A percentile compares a stretch with the other conserved stretches of the same genome.
phyloP scores from a whole-genome alignment of 139 green algal genomes.

The Yamagishiella unicocca region DNA sequence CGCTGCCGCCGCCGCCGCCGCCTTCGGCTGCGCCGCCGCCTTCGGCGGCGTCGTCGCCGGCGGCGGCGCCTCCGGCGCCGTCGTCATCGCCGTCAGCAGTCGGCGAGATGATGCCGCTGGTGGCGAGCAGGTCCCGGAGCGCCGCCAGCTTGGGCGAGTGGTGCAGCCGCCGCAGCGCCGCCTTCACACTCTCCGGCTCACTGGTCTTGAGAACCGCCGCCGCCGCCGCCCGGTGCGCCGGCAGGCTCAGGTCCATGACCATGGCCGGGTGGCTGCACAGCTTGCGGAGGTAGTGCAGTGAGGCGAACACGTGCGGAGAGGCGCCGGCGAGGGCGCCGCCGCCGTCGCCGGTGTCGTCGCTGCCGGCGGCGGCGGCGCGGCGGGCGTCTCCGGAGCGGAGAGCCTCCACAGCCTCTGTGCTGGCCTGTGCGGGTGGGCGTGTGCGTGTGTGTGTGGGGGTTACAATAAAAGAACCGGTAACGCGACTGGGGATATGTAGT shows the following conservation, averaged over 20 bases:
- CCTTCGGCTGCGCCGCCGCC: slow-evolving; percentile 23
- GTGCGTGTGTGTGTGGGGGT: no score
- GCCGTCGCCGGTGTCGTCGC: slow-evolving; percentile 26
- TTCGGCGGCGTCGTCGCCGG: background rate
- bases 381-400: slow-evolving; percentile 5
- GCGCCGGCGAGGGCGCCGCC: background rate
- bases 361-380: slow-evolving; percentile 40
- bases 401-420: background rate
- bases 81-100: slow-evolving; percentile 7
- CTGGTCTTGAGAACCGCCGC: slow-evolving; percentile 37
- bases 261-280: slow-evolving; percentile 96
- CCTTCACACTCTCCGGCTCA: slow-evolving; percentile 47
- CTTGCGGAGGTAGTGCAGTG: slow-evolving; percentile 93
- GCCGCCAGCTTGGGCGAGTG: slow-evolving; percentile 95
- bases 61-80: slow-evolving; percentile 2
- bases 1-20: slow-evolving; percentile 30
- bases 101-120: slow-evolving; percentile 84
- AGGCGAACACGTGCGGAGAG: slow-evolving; percentile 73
- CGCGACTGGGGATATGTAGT: no score
- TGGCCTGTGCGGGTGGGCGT: background rate
- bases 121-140: slow-evolving; percentile 89
- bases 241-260: slow-evolving; percentile 80
- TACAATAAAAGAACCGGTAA: no score
- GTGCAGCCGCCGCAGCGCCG: slow-evolving; percentile 58
- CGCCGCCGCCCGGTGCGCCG: slow-evolving; percentile 71